These are phyloP conservation scores for Tricholoma sp. DNA, from an alignment of 768 basidiomycete species.

Conservation along the genomic window DNA sequence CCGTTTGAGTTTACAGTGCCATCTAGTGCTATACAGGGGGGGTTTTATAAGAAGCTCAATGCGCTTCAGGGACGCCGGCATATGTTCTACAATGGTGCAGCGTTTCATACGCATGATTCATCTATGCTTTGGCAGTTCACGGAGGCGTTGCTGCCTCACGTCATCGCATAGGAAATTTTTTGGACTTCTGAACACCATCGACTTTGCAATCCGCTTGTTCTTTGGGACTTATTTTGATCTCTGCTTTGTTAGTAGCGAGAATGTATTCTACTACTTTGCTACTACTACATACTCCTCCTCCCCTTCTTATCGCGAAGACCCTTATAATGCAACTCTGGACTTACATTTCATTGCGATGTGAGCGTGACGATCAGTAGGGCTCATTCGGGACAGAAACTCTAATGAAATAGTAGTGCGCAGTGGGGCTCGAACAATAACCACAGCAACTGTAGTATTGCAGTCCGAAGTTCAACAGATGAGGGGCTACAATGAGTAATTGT, in stretches of 20 bases:
- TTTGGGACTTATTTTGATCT: not conserved
- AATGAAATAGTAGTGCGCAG: too few relatives aligned
- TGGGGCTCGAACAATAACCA: too few relatives aligned
- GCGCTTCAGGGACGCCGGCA: not conserved
- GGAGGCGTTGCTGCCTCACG: not conserved
- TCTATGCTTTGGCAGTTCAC: constrained; percentile 1
- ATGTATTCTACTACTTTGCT: not conserved
- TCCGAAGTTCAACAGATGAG: too few relatives aligned
- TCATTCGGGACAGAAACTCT: too few relatives aligned
- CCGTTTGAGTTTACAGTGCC: not conserved
- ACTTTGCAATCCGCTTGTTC: not conserved
- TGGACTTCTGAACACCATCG: not conserved
- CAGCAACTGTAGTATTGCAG: too few relatives aligned
- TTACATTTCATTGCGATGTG: too few relatives aligned
- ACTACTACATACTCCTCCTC: not conserved
- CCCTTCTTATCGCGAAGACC: not conserved
- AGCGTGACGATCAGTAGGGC: too few relatives aligned
- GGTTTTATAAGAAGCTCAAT: not conserved
- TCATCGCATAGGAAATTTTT: not conserved
- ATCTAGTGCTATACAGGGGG: not conserved
- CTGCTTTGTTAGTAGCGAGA: not conserved
- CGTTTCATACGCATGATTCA: not conserved
- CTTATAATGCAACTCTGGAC: not conserved
- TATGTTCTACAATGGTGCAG: not conserved
- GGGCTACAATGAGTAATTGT: too few relatives aligned